A percentile compares a stretch with the other conserved stretches of the same genome.
These are phyloP conservation scores for Theobroma cacao DNA, from an alignment of 345 rosid species.

Conservation along the genomic window DNA sequence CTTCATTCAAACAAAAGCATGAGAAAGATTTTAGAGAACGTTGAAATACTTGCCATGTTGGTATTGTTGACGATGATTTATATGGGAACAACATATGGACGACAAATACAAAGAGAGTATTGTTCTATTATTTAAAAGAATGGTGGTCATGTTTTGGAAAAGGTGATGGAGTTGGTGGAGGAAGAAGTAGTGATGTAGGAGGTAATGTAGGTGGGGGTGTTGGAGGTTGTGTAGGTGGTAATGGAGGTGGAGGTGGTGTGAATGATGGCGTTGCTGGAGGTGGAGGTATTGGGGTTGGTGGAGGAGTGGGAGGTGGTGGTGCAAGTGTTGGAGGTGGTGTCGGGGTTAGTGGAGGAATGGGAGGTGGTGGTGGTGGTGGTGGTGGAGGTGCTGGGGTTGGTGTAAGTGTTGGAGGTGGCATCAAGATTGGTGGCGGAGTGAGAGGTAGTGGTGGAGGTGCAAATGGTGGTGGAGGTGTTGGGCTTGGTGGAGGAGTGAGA, in stretches of 20 bases:
- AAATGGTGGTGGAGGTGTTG: no score
- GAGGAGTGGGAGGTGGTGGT: constrained; percentile 1
- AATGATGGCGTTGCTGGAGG: no score
- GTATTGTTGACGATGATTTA: background rate
- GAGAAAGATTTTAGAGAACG: constrained; percentile 1
- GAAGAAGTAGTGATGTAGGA: background rate
- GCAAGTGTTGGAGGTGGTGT: constrained; percentile 3
- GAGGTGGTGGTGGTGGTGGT: no score
- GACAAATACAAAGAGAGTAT: background rate
- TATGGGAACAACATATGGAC: background rate
- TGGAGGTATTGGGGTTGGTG: no score
- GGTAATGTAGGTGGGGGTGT: no score
- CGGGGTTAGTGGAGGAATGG: constrained; percentile 22
- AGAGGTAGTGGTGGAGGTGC: no score
- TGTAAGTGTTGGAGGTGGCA: no score
- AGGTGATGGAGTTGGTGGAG: constrained; percentile 8
- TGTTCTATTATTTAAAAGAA: background rate
- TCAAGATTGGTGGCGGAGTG: no score
- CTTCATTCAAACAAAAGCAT: background rate
- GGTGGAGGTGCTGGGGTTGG: no score
- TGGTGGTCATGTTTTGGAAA: constrained; percentile 11
- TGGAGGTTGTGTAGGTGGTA: no score
- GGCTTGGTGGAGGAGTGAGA: no score
- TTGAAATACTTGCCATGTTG: background rate
- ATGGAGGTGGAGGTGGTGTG: no score